Evolutionary conservation across 257 asterid species (phyloP).

Genomic region (Anisodus tanguticus): DNA sequence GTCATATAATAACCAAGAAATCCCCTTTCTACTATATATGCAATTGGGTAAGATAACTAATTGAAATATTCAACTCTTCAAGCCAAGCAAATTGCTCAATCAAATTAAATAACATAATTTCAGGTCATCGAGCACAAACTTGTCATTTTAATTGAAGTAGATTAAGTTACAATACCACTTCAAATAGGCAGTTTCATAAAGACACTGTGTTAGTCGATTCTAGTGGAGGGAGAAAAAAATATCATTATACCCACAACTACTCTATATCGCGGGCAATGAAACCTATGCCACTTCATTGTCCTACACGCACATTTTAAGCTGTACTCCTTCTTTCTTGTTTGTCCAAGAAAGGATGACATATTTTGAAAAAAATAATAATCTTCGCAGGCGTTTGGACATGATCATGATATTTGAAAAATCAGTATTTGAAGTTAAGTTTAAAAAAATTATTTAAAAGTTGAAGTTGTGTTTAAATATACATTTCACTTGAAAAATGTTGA

Average conservation of each 20-base stretch:
- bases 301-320: not conserved
- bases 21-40: not conserved
- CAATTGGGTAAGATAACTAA: not conserved
- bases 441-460: too few relatives aligned
- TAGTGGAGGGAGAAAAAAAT: not conserved
- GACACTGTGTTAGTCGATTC: not conserved
- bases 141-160: not conserved
- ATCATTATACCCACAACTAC: not conserved
- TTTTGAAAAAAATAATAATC: not conserved
- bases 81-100: slow-evolving; percentile 8
- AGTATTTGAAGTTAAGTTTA: too few relatives aligned
- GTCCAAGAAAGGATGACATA: not conserved
- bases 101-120: not conserved
- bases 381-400: too few relatives aligned
- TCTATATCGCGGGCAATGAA: not conserved
- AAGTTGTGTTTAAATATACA: too few relatives aligned
- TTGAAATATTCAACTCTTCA: not conserved
- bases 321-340: not conserved
- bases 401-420: too few relatives aligned
- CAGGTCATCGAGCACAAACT: not conserved
- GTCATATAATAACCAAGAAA: not conserved
- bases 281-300: not conserved
- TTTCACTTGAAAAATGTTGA: too few relatives aligned
- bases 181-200: not conserved
- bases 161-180: not conserved